Evolutionary conservation across 2,329 filamentous ascomycete species (phyloP).

Genomic region (Colletotrichum musicola): DNA sequence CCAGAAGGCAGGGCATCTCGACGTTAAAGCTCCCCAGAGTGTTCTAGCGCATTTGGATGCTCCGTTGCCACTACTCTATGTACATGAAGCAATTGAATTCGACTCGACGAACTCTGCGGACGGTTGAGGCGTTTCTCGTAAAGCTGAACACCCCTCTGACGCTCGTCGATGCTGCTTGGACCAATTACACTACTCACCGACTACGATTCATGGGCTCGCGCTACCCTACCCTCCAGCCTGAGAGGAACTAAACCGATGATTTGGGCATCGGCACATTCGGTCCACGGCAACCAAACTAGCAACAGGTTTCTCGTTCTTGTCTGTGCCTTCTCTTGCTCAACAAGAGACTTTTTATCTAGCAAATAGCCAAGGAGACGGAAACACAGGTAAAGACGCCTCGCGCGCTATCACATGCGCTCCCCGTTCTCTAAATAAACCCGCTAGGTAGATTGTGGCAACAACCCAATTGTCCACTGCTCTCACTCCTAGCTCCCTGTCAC

Average conservation of each 20-base stretch:
- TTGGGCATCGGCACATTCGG: constrained; percentile 18
- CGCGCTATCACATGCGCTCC: constrained; percentile 29
- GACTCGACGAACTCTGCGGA: no score
- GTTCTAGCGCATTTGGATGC: constrained; percentile 12
- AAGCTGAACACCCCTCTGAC: no score
- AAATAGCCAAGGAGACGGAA: not conserved
- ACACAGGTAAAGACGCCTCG: not conserved
- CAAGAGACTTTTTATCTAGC: no score
- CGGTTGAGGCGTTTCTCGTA: no score
- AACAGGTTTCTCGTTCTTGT: no score
- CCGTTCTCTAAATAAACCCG: constrained; percentile 4
- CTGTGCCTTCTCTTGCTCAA: no score
- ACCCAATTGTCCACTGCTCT: constrained; percentile 16
- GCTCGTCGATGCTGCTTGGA: no score
- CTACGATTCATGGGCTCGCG: not conserved
- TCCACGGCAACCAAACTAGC: not conserved
- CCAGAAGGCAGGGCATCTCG: constrained; percentile 21
- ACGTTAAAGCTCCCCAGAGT: constrained; percentile 35
- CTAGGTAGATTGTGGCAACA: constrained; percentile 5
- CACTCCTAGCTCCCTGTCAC: constrained; percentile 19
- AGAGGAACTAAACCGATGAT: not conserved
- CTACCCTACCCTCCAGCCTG: constrained; percentile 3
- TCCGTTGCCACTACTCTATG: constrained; percentile 12
- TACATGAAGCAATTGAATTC: not conserved
- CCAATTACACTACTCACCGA: not conserved